A percentile compares a stretch with the other conserved stretches of the same genome.
Evolutionary conservation across 2,329 filamentous ascomycete species (phyloP).

Genomic region (Fusarium metavorans): DNA sequence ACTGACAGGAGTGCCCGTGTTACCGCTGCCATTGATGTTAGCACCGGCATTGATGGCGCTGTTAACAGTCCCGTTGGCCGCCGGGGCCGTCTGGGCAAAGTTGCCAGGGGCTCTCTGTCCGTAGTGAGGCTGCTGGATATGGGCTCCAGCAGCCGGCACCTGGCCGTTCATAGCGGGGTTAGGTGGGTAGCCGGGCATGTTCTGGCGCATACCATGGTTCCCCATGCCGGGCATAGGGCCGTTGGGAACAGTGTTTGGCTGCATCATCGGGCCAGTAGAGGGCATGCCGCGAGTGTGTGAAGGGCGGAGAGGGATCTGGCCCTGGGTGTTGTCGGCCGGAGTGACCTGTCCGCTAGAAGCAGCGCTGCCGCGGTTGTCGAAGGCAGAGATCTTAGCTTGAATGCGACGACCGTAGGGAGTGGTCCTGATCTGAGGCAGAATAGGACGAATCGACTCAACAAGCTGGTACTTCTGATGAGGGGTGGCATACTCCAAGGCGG

Average conservation of each 20-base stretch:
- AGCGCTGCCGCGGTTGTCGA: slow-evolving; percentile 62
- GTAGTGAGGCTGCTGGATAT: slow-evolving; percentile 47
- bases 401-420: slow-evolving; percentile 96
- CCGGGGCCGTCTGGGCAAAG: slow-evolving; percentile 40
- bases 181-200: slow-evolving; percentile 51
- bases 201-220: slow-evolving; percentile 47
- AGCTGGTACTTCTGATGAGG: slow-evolving; percentile 78
- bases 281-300: slow-evolving; percentile 57
- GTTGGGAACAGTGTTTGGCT: slow-evolving; percentile 43
- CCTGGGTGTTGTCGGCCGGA: slow-evolving; percentile 64
- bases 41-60: slow-evolving; percentile 38
- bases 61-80: slow-evolving; percentile 39
- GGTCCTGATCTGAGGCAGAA: slow-evolving; percentile 85
- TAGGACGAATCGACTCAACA: slow-evolving; percentile 86
- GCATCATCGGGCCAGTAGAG: slow-evolving; percentile 53
- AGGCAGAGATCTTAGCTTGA: slow-evolving; percentile 83
- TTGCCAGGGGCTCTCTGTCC: slow-evolving; percentile 43
- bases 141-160: slow-evolving; percentile 40
- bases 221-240: slow-evolving; percentile 38
- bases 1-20: slow-evolving; percentile 14
- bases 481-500: slow-evolving; percentile 88
- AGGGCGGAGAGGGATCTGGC: slow-evolving; percentile 65
- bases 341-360: slow-evolving; percentile 63
- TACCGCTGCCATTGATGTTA: slow-evolving; percentile 11
- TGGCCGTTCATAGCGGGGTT: slow-evolving; percentile 49